A percentile compares a stretch with the other conserved stretches of the same genome.
Evolutionary conservation across 148 eudicot species (phyloP).

Genomic region (Chenopodium album): DNA sequence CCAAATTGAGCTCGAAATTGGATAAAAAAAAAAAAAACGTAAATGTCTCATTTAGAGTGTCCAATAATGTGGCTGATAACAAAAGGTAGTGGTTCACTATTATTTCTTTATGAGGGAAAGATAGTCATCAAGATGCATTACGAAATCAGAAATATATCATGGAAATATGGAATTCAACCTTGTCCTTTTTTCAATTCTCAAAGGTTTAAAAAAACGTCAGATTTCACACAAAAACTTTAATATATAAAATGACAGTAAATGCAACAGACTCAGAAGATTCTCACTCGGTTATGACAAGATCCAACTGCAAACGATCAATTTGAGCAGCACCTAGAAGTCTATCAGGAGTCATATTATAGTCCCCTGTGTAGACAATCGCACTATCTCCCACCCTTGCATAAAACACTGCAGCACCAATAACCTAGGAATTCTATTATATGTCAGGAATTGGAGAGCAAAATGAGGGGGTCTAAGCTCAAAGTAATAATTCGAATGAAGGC

Average conservation of each 20-base stretch:
- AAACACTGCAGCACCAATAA: slow-evolving; percentile 96
- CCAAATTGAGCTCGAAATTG: too few species aligned
- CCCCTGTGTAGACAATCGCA: slow-evolving; percentile 86
- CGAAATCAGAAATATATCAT: not conserved
- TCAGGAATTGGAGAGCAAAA: slow-evolving; percentile 12
- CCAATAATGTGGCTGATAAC: too few species aligned
- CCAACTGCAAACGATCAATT: slow-evolving; percentile 82
- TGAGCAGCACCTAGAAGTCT: slow-evolving; percentile 97
- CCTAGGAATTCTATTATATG: slow-evolving; percentile 38
- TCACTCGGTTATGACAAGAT: slow-evolving; percentile 87
- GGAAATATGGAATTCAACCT: not conserved
- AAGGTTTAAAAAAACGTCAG: not conserved
- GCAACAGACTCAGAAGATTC: slow-evolving; percentile 20
- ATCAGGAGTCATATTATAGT: slow-evolving; percentile 96
- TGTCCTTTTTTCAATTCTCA: not conserved
- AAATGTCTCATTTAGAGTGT: too few species aligned
- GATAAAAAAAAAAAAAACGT: too few species aligned
- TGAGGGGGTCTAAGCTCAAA: not conserved
- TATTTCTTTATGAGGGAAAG: too few species aligned
- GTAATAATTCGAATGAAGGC: not conserved
- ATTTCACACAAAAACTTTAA: not conserved
- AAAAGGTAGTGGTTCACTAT: too few species aligned
- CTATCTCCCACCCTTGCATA: slow-evolving; percentile 86
- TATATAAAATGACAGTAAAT: not conserved
- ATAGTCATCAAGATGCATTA: too few species aligned